Evolutionary conservation across 352 stramenopile species (phyloP).

Genomic region (Phytopythium mirpurense): DNA sequence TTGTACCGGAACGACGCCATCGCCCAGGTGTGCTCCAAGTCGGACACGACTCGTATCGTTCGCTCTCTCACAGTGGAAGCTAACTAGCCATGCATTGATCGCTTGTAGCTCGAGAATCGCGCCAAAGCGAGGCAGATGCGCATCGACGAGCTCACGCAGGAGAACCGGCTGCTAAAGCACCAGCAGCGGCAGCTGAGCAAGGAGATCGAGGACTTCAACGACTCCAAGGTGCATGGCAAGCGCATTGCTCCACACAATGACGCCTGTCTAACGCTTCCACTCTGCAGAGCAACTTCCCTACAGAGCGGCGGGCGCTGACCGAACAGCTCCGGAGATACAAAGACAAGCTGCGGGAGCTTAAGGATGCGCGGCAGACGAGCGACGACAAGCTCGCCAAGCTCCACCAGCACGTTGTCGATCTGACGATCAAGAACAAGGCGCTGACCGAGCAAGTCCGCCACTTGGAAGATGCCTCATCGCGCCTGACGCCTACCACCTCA

Average conservation of each 20-base stretch:
- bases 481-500: conserved; percentile 2
- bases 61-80: too few species aligned
- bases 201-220: conserved; percentile 57
- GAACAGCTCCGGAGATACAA: conserved; percentile 66
- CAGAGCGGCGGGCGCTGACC: conserved; percentile 36
- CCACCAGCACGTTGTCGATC: conserved; percentile 55
- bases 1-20: conserved; percentile 47
- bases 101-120: conserved; percentile 51
- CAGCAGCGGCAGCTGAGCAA: conserved; percentile 47
- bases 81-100: background rate
- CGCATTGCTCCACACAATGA: too few species aligned
- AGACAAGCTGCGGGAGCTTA: conserved; percentile 50
- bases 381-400: conserved; percentile 44
- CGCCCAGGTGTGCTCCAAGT: conserved; percentile 23
- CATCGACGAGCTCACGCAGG: conserved; percentile 48
- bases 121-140: conserved; percentile 55
- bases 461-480: conserved; percentile 25
- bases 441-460: conserved; percentile 38
- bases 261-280: background rate
- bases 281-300: conserved; percentile 39
- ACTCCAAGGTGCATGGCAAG: conserved; percentile 27
- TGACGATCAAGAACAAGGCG: conserved; percentile 49
- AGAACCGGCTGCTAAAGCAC: conserved; percentile 56
- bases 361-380: conserved; percentile 36
- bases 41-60: too few species aligned